Base-by-base conservation (phyloP, 768 basidiomycete species). In the Cantharellus anzutake region DNA sequence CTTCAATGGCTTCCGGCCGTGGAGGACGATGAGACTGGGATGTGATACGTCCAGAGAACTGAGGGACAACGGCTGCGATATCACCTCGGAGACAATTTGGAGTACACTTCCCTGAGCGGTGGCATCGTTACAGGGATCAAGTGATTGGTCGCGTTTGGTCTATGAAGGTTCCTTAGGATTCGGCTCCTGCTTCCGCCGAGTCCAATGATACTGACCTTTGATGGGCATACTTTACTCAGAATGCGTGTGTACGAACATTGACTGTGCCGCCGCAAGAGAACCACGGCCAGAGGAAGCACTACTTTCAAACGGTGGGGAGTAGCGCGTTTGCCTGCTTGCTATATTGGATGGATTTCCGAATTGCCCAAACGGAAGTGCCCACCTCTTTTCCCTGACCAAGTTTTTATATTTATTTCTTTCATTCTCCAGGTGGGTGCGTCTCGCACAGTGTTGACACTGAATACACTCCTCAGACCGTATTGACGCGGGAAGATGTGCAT, bases 401-500 rank as follows among this genome's bases (percentile, higher is more conserved):
- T 29, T 1, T 80, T 81, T 5, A 64, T 58, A 65, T 74, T 66
- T 11, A 61, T 58, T 41, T 61, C 42, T 35, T 7, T 4, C 41
- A 37, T 57, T 38, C 34, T 4, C 58, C 38, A 44, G 11, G 20
- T 35, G 51, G 0, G 42, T 38, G 16, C 2, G 29, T 29, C 29
- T 29, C 44, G 44, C 11, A 48, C 44, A 48, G 11, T 11, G 11
- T 48, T 29, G 44, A 11, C 14, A 40, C 42, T 41, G 62, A 91
- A 92, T 2, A 82, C 75, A 63, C 73, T 84, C 3, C 73, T 66
- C 1, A 96, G 67, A 0, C 78, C 77, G 65, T 82, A 89, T 64
- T 91, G 86, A 44, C 82, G 75, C 4, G 91, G 82, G 65, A 98
- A 94, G 2, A 98, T 73, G 65, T 90, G 84, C 71, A 91, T 92